Evolutionary conservation across 2,329 filamentous ascomycete species (phyloP).

Genomic region (Colletotrichum eremochloae): DNA sequence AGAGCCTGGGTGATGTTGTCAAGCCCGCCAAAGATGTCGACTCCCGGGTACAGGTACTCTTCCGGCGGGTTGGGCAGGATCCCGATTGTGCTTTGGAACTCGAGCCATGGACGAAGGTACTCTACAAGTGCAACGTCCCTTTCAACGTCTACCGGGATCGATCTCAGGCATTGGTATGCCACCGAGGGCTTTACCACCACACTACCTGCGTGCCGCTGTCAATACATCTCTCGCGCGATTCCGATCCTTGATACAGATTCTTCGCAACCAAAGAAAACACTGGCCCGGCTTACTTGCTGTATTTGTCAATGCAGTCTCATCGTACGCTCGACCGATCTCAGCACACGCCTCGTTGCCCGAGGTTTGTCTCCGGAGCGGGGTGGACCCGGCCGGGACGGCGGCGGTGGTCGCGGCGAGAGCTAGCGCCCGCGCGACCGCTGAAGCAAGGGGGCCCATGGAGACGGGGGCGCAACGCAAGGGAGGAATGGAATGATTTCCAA

Average conservation of each 20-base stretch:
- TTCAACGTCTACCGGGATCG: constrained; percentile 40
- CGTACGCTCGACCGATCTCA: constrained; percentile 19
- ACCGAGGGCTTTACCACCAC: constrained; percentile 40
- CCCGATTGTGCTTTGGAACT: constrained; percentile 44
- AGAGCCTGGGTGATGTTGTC: constrained; percentile 42
- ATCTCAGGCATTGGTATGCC: constrained; percentile 43
- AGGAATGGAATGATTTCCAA: neutral
- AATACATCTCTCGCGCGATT: neutral
- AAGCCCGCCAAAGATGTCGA: constrained; percentile 44
- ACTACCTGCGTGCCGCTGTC: neutral
- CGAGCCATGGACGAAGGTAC: constrained; percentile 42
- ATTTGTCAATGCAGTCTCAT: neutral
- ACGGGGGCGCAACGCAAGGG: neutral
- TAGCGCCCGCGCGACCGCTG: constrained; percentile 1
- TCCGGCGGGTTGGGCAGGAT: constrained; percentile 42
- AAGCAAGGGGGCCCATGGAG: constrained; percentile 13
- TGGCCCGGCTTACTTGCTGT: neutral
- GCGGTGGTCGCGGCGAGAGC: neutral
- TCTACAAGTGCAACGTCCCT: constrained; percentile 38
- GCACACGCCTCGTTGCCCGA: constrained; percentile 12
- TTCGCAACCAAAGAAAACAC: too few relatives aligned
- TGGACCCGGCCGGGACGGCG: constrained; percentile 11
- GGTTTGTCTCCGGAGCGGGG: constrained; percentile 9
- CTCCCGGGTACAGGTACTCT: constrained; percentile 44
- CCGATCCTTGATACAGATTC: too few relatives aligned